Conservation (phyloP, 169 alveolate genomes). For the Plasmodium blacklocki region DNA sequence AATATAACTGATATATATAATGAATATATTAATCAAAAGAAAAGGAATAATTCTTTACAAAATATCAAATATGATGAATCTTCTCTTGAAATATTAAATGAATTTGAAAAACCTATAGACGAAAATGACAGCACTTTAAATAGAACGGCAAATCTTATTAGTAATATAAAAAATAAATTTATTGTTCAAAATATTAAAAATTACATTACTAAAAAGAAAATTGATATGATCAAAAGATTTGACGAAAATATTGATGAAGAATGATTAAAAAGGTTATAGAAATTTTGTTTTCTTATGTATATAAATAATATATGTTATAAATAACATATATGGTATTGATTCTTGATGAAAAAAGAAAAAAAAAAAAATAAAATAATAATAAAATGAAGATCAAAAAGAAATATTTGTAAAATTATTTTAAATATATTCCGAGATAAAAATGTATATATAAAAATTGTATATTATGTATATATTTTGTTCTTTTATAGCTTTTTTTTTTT, state of each 20-base stretch:
- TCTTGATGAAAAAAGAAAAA: too few species aligned
- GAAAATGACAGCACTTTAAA: constrained; percentile 11
- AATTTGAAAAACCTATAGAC: constrained; percentile 5
- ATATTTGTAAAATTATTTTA: too few species aligned
- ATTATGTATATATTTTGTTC: too few species aligned
- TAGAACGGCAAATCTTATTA: constrained; percentile 3
- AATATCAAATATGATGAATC: constrained; percentile 20
- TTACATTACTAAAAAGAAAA: constrained; percentile 59
- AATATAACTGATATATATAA: constrained; percentile 54
- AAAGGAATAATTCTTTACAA: constrained; percentile 33
- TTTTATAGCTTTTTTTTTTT: too few species aligned
- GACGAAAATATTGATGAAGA: constrained; percentile 4
- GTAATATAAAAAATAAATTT: constrained; percentile 26
- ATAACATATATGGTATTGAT: too few species aligned
- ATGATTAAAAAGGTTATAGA: too few species aligned
- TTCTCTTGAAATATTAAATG: constrained; percentile 1
- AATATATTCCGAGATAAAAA: too few species aligned
- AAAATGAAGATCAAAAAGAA: too few species aligned
- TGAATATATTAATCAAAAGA: constrained; percentile 42
- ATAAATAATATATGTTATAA: too few species aligned
- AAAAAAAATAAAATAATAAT: too few species aligned
- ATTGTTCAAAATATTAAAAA: constrained; percentile 66
- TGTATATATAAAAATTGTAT: too few species aligned
- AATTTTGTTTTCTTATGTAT: too few species aligned
- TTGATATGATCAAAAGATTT: constrained; percentile 15